phyloP scores from a whole-genome alignment of 306 rosid genomes.

The Glycine soja region DNA sequence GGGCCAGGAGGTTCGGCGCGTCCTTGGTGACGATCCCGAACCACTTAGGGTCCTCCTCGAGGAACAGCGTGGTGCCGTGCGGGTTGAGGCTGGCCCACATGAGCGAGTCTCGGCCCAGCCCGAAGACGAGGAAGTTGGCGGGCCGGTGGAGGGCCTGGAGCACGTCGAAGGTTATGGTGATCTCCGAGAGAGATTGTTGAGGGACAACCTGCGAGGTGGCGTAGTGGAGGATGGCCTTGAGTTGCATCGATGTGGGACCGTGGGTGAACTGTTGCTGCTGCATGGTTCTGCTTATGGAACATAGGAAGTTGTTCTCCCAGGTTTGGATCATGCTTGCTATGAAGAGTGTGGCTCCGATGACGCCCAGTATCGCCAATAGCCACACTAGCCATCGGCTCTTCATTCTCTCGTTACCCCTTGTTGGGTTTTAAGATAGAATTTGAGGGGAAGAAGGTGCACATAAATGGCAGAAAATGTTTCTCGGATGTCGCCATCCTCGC shows the following conservation, averaged over 20 bases:
- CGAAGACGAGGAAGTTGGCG: conserved; percentile 75
- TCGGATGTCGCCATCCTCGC: background rate
- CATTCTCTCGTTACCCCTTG: conserved; percentile 34
- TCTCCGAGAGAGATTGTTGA: conserved; percentile 67
- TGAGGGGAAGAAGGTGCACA: background rate
- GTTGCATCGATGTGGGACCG: conserved; percentile 47
- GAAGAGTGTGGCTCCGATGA: conserved; percentile 59
- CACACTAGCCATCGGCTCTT: conserved; percentile 45
- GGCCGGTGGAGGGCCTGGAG: conserved; percentile 63
- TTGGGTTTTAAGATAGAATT: background rate
- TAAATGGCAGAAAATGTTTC: background rate
- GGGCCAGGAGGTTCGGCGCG: conserved; percentile 63
- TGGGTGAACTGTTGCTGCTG: background rate
- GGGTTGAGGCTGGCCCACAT: conserved; percentile 91
- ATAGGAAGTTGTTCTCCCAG: conserved; percentile 52
- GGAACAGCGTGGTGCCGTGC: conserved; percentile 71
- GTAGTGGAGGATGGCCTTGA: conserved; percentile 74
- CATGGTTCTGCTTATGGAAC: conserved; percentile 39
- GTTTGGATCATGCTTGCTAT: conserved; percentile 45
- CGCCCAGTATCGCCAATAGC: conserved; percentile 37
- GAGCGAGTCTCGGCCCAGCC: conserved; percentile 81
- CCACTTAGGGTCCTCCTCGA: conserved; percentile 91
- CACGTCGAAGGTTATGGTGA: conserved; percentile 63
- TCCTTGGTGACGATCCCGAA: conserved; percentile 65
- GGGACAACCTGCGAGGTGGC: conserved; percentile 72